Percentiles rank a stretch among this genome's conserved stretches.
Conservation (phyloP, 2,329 filamentous ascomycete species). For the Leptosphaerulina australis region DNA sequence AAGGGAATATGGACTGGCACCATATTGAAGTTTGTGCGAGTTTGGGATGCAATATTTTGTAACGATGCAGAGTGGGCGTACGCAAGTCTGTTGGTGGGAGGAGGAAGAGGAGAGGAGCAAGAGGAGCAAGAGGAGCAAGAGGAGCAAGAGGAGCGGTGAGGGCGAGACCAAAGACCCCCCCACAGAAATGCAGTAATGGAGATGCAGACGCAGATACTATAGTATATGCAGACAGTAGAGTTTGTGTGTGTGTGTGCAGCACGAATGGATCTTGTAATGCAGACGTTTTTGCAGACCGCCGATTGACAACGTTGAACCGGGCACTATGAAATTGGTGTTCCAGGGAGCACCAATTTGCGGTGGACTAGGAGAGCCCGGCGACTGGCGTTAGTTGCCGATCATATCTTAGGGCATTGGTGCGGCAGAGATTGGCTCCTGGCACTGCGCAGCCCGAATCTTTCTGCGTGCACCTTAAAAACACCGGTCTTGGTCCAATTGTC, state of each 20-base stretch:
- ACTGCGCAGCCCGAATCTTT: background rate
- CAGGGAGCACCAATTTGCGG: too few relatives aligned
- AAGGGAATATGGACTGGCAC: conserved; percentile 59
- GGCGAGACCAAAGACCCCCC: background rate
- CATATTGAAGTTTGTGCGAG: conserved; percentile 28
- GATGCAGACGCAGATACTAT: background rate
- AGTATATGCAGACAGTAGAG: background rate
- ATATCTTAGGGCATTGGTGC: conserved; percentile 1
- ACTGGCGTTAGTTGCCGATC: conserved; percentile 1
- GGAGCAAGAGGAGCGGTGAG: conserved; percentile 7
- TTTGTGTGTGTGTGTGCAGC: too few relatives aligned
- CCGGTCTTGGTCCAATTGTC: background rate
- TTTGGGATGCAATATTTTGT: conserved; percentile 13
- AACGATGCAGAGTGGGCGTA: background rate
- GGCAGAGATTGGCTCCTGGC: conserved; percentile 6
- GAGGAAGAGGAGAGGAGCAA: conserved; percentile 1
- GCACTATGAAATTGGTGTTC: too few relatives aligned
- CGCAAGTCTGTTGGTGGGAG: background rate
- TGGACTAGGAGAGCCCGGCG: background rate
- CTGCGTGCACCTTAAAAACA: conserved; percentile 6
- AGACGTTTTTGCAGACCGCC: conserved; percentile 8
- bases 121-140: background rate
- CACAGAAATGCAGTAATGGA: background rate
- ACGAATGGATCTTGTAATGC: background rate
- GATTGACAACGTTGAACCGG: too few relatives aligned